Evolutionary conservation across 257 asterid genomes (phyloP).

Genomic region (Apocynum venetum): DNA sequence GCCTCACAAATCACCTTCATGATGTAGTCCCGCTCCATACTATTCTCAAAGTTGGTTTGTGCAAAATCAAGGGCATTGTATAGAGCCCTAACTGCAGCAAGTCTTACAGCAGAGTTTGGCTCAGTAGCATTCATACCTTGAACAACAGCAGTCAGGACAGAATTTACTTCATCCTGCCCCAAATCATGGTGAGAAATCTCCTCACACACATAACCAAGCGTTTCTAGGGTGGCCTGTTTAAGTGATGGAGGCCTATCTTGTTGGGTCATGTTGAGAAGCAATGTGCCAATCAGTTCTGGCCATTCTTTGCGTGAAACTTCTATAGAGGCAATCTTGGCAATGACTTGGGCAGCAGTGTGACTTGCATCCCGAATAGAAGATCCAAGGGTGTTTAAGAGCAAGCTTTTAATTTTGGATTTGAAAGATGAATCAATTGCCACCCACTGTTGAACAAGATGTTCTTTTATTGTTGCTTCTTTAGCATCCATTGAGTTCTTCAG

Average conservation of each 20-base stretch:
- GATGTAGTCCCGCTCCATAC: conserved; percentile 81
- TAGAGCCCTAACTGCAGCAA: conserved; percentile 75
- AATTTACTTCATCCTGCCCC: conserved; percentile 74
- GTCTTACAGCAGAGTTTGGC: conserved; percentile 57
- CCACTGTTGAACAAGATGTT: conserved; percentile 65
- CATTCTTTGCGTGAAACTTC: conserved; percentile 80
- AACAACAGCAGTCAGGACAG: conserved; percentile 76
- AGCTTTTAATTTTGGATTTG: conserved; percentile 62
- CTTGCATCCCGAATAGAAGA: conserved; percentile 65
- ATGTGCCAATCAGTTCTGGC: conserved; percentile 68
- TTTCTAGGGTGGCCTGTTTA: conserved; percentile 76
- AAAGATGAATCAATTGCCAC: conserved; percentile 44
- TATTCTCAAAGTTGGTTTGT: conserved; percentile 73
- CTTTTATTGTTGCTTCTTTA: conserved; percentile 60
- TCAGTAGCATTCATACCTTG: conserved; percentile 82
- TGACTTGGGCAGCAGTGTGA: conserved; percentile 77
- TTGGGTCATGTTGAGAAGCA: conserved; percentile 69
- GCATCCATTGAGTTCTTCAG: conserved; percentile 85
- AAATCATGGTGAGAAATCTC: conserved; percentile 76
- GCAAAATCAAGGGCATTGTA: conserved; percentile 92
- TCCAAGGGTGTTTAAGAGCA: conserved; percentile 61
- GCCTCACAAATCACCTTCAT: conserved; percentile 84
- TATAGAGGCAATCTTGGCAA: conserved; percentile 79
- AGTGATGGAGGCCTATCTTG: conserved; percentile 53
- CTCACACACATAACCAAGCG: conserved; percentile 87